A percentile compares a stretch with the other conserved stretches of the same genome.
These are phyloP conservation scores for Cephaloascus albidus DNA, from an alignment of 805 yeast species.

Conservation along the genomic window DNA sequence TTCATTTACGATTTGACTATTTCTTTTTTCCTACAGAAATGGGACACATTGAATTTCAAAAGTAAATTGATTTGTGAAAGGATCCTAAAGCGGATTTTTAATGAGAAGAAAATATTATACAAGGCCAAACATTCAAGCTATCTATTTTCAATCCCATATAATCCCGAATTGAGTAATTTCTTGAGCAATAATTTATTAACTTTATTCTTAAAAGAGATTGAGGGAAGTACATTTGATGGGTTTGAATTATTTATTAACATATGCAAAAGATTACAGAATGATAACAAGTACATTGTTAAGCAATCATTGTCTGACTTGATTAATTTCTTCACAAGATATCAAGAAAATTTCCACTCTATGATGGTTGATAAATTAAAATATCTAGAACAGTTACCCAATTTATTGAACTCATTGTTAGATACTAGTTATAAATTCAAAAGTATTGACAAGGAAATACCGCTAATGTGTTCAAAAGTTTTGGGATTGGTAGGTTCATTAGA, in stretches of 20 bases:
- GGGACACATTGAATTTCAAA: constrained; percentile 37
- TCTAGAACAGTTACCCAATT: constrained; percentile 24
- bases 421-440: constrained; percentile 47
- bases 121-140: constrained; percentile 40
- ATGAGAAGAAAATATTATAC: constrained; percentile 18
- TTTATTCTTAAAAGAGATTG: constrained; percentile 4
- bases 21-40: constrained; percentile 64
- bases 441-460: constrained; percentile 37
- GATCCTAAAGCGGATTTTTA: constrained; percentile 9
- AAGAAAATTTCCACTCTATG: constrained; percentile 35
- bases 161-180: constrained; percentile 20
- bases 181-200: background rate
- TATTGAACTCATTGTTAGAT: constrained; percentile 45
- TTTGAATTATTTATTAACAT: constrained; percentile 37
- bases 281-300: constrained; percentile 60
- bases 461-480: constrained; percentile 57
- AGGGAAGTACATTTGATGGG: constrained; percentile 7
- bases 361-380: constrained; percentile 25
- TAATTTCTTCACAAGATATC: constrained; percentile 41
- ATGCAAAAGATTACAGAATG: constrained; percentile 46
- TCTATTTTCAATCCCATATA: constrained; percentile 42
- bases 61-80: background rate
- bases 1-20: constrained; percentile 67
- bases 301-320: constrained; percentile 63
- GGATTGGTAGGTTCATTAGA: constrained; percentile 76